A percentile compares a stretch with the other conserved stretches of the same genome.
Conservation (phyloP, 352 stramenopile genomes). For the Globisporangium nunn region DNA sequence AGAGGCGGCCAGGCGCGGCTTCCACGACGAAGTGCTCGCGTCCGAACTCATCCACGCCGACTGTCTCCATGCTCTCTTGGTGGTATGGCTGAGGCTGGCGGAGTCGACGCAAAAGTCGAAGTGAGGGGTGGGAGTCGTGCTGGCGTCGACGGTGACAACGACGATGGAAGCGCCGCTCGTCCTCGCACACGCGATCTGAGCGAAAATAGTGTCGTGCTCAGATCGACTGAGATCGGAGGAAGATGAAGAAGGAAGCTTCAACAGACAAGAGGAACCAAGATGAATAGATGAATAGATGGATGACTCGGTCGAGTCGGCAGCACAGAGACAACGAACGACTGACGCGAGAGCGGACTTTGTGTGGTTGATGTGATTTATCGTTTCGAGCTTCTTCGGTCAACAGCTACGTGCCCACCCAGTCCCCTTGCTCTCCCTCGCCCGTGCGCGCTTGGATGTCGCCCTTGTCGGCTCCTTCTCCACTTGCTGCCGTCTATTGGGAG, state of each 20-base stretch:
- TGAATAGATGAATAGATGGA: too few relatives aligned
- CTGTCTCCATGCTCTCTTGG: conserved; percentile 14
- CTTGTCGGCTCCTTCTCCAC: conserved; percentile 7
- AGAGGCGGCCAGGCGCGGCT: conserved; percentile 38
- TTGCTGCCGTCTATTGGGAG: conserved; percentile 23
- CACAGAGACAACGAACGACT: neutral
- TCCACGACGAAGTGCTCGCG: conserved; percentile 41
- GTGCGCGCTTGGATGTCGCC: too few relatives aligned
- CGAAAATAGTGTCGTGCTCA: too few relatives aligned
- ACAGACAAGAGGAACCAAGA: too few relatives aligned
- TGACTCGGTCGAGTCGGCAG: neutral
- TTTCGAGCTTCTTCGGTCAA: conserved; percentile 16
- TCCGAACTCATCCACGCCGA: conserved; percentile 36
- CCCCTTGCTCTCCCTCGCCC: conserved; percentile 12
- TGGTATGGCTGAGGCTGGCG: neutral
- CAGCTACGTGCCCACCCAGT: conserved; percentile 18
- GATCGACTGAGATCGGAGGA: too few relatives aligned
- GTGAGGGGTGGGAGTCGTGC: neutral
- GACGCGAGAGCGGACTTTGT: neutral
- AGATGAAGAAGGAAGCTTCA: too few relatives aligned
- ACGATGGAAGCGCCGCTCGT: neutral
- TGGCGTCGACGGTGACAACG: too few relatives aligned
- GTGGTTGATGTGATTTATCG: conserved; percentile 1
- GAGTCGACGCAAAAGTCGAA: neutral
- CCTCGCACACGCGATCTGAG: neutral